Conservation (phyloP, 345 rosid species). For the Psidium friedrichsthalianum region DNA sequence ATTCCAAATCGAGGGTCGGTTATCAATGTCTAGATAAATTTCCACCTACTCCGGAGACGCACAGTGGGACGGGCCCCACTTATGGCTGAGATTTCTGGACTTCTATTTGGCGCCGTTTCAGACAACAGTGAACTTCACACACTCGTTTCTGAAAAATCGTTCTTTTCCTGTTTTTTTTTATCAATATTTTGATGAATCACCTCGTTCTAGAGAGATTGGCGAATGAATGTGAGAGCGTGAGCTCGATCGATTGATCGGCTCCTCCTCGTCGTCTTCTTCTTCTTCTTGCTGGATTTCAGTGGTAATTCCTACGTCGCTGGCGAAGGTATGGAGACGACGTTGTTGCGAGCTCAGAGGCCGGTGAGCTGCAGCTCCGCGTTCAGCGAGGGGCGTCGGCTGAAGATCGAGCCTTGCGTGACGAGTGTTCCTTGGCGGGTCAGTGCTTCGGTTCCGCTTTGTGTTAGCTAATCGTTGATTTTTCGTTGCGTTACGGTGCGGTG, state of each 20-base stretch:
- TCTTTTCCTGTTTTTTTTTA: neutral
- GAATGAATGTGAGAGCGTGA: neutral
- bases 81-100: neutral
- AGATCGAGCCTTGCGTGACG: conserved; percentile 29
- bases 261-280: neutral
- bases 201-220: neutral
- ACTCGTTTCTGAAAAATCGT: neutral
- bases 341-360: conserved; percentile 48
- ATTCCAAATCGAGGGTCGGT: neutral
- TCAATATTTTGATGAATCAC: neutral
- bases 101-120: neutral
- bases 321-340: conserved; percentile 44
- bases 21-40: neutral
- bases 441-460: neutral
- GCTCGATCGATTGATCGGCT: neutral
- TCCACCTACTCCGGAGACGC: neutral
- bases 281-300: neutral
- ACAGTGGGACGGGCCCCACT: neutral
- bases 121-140: neutral
- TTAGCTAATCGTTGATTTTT: neutral
- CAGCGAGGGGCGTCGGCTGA: conserved; percentile 19
- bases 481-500: neutral
- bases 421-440: neutral
- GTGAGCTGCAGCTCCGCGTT: conserved; percentile 23
- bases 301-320: neutral